Evolutionary conservation across 2,329 filamentous ascomycete genomes (phyloP).

Genomic region (Aureobasidium vineae): DNA sequence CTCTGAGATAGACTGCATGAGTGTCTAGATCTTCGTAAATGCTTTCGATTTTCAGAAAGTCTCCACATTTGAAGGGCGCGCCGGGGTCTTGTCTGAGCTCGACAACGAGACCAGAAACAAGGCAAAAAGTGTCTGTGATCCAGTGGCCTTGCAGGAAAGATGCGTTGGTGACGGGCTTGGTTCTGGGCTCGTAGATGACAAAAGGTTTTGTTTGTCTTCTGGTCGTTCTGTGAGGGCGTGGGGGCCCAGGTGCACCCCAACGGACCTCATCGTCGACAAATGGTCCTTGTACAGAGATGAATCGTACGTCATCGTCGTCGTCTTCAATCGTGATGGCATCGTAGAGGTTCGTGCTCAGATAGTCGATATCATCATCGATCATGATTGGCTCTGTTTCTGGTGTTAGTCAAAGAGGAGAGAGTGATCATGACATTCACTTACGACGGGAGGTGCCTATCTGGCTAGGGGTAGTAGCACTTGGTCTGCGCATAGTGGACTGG

Average conservation of each 20-base stretch:
- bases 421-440: neutral
- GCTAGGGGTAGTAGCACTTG: neutral
- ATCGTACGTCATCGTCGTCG: conserved; percentile 26
- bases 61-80: conserved; percentile 25
- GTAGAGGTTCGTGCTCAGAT: neutral
- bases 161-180: neutral
- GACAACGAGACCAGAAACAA: conserved; percentile 31
- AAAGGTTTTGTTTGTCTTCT: neutral
- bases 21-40: conserved; percentile 37
- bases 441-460: neutral
- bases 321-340: conserved; percentile 4
- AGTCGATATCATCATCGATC: conserved; percentile 7
- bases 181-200: conserved; percentile 11
- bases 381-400: conserved; percentile 4
- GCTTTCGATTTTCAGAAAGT: conserved; percentile 44
- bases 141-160: neutral
- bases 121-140: neutral
- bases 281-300: neutral
- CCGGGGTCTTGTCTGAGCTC: conserved; percentile 36
- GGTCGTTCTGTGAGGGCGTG: neutral
- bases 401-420: neutral
- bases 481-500: neutral
- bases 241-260: neutral
- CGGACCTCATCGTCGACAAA: neutral
- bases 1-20: conserved; percentile 39